These are phyloP conservation scores for Cytospora schulzeri DNA, from an alignment of 2,329 filamentous ascomycete genomes.

Conservation along the genomic window DNA sequence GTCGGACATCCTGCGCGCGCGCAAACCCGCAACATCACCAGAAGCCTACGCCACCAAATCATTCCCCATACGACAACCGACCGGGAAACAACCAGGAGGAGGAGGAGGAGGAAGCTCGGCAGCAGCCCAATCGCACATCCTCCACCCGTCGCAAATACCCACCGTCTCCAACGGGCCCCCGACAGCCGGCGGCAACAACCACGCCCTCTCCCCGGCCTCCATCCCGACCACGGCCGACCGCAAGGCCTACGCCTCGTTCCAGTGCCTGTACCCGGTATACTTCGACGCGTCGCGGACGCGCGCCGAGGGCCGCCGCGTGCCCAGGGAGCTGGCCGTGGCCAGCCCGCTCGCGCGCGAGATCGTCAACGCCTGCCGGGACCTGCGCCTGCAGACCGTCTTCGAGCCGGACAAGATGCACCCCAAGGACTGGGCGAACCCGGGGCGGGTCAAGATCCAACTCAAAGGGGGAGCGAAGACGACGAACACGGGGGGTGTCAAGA, in stretches of 20 bases:
- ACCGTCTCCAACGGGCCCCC: conserved; percentile 39
- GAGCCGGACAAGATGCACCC: conserved; percentile 93
- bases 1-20: conserved; percentile 56
- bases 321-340: conserved; percentile 68
- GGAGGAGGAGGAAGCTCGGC: background rate
- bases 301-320: conserved; percentile 79
- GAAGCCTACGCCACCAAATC: background rate
- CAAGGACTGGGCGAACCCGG: conserved; percentile 97
- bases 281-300: conserved; percentile 79
- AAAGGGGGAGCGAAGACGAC: conserved; percentile 44
- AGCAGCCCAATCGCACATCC: conserved; percentile 32
- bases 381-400: conserved; percentile 74
- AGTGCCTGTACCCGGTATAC: conserved; percentile 94
- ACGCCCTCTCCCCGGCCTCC: conserved; percentile 37
- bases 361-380: conserved; percentile 75
- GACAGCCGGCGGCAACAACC: conserved; percentile 30
- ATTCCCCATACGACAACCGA: background rate
- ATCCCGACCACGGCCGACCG: conserved; percentile 48
- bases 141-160: conserved; percentile 44
- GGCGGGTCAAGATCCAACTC: conserved; percentile 80
- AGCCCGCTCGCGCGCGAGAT: conserved; percentile 91
- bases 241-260: conserved; percentile 70
- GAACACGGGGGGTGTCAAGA: conserved; percentile 51
- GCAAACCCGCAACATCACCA: conserved; percentile 32
- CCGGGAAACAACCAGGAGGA: too few relatives aligned